These are phyloP conservation scores for Glarea lozoyensis DNA, from an alignment of 495 filamentous ascomycete genomes.

Conservation along the genomic window DNA sequence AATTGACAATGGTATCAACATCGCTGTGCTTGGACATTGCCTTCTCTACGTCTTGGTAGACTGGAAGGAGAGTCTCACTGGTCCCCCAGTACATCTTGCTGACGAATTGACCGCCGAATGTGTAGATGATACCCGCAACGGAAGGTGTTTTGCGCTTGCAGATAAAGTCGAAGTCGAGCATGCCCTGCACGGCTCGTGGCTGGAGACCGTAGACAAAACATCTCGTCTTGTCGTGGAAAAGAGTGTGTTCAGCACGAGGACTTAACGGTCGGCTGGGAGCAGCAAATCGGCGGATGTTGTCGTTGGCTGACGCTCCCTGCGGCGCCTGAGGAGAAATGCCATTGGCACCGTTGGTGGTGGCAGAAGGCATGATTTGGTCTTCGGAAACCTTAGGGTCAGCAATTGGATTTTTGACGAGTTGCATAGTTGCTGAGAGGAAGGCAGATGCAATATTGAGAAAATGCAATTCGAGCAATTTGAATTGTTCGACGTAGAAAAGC, in stretches of 20 bases:
- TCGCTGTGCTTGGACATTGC: slow-evolving; percentile 95
- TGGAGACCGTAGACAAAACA: slow-evolving; percentile 99
- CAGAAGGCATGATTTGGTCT: slow-evolving; percentile 32
- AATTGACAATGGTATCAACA: slow-evolving; percentile 97
- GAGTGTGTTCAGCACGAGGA: slow-evolving; percentile 70
- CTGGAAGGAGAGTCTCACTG: slow-evolving; percentile 95
- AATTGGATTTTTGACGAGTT: too few relatives aligned
- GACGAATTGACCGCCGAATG: slow-evolving; percentile 98
- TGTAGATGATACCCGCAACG: slow-evolving; percentile 99
- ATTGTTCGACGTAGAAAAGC: too few relatives aligned
- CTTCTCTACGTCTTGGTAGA: slow-evolving; percentile 92
- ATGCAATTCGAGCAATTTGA: too few relatives aligned
- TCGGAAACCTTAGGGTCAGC: slow-evolving; percentile 8
- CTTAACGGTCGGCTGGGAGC: slow-evolving; percentile 88
- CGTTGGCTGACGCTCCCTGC: slow-evolving; percentile 65
- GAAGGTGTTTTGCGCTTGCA: slow-evolving; percentile 96
- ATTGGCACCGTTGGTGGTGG: slow-evolving; percentile 25
- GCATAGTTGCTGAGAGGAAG: too few relatives aligned
- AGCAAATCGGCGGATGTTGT: slow-evolving; percentile 95
- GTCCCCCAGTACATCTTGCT: slow-evolving; percentile 99
- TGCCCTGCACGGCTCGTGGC: slow-evolving; percentile 96
- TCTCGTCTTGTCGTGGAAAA: slow-evolving; percentile 99
- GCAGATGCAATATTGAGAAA: too few relatives aligned
- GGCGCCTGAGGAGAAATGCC: slow-evolving; percentile 25
- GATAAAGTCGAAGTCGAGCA: slow-evolving; percentile 99